phyloP scores from a whole-genome alignment of 2,329 filamentous ascomycete genomes.

The Ceratocystiopsis minuta region DNA sequence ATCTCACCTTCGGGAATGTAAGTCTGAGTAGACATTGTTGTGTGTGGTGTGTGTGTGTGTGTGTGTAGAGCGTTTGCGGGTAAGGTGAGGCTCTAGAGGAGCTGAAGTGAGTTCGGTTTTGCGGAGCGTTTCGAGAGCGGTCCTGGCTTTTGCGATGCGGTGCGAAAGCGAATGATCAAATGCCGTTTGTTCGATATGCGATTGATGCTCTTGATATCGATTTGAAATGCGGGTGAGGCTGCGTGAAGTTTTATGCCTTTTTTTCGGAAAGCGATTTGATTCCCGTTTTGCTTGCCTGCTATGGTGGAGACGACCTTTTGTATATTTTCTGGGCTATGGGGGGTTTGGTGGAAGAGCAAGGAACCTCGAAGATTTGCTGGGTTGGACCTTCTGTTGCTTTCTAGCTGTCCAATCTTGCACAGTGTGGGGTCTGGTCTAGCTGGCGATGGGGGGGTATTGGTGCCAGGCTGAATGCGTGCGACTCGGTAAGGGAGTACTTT shows the following conservation, averaged over 20 bases:
- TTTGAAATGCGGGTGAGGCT: no score
- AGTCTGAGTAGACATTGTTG: constrained; percentile 14
- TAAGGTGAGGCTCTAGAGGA: neutral
- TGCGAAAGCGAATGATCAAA: neutral
- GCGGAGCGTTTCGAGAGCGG: neutral
- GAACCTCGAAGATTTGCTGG: constrained; percentile 11
- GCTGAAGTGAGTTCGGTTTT: no score
- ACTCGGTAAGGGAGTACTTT: no score
- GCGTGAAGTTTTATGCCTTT: neutral
- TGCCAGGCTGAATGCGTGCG: no score
- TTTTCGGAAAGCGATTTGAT: constrained; percentile 4
- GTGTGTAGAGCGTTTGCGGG: neutral
- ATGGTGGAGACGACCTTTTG: constrained; percentile 7
- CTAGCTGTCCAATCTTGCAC: neutral
- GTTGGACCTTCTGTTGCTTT: neutral
- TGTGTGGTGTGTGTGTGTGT: neutral
- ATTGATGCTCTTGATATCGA: no score
- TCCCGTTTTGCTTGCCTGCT: constrained; percentile 8
- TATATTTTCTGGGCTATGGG: neutral
- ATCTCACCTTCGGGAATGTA: constrained; percentile 23
- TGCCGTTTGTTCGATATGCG: neutral
- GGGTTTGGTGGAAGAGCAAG: constrained; percentile 10
- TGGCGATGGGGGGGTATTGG: neutral
- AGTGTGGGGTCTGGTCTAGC: neutral
- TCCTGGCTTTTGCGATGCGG: neutral